Evolutionary conservation across 2,329 filamentous ascomycete species (phyloP).

Genomic region (Aspergillus costaricaensis): DNA sequence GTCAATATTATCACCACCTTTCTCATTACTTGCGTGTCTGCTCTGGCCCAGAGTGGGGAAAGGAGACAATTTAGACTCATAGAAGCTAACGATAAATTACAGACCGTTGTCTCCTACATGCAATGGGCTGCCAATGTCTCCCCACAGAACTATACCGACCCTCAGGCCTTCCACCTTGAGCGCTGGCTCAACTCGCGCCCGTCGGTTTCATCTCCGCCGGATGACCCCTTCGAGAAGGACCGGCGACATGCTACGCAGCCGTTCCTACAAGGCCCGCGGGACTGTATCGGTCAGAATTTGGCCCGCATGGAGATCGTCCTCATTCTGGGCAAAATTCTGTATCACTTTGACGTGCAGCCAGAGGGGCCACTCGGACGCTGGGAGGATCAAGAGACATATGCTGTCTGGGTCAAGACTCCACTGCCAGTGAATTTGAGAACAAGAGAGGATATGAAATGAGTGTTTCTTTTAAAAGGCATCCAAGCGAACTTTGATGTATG

Average conservation of each 20-base stretch:
- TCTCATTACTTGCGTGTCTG: too few species aligned
- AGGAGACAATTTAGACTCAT: too few species aligned
- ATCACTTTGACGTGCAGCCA: not conserved
- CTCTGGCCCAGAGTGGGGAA: too few species aligned
- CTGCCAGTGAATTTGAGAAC: not conserved
- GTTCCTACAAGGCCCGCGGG: not conserved
- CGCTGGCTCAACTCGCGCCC: not conserved
- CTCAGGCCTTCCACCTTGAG: not conserved
- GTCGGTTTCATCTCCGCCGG: too few species aligned
- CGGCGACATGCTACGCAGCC: not conserved
- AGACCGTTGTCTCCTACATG: not conserved
- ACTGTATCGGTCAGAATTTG: not conserved
- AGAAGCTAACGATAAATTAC: not conserved
- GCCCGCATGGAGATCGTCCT: not conserved
- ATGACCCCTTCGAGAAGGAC: not conserved
- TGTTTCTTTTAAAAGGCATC: too few species aligned
- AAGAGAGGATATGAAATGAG: too few species aligned
- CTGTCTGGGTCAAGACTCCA: not conserved
- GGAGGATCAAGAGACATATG: not conserved
- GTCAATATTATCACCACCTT: not conserved
- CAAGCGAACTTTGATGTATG: too few species aligned
- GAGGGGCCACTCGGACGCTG: not conserved
- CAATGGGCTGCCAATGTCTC: not conserved
- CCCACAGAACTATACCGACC: not conserved
- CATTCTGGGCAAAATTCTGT: not conserved